Conservation (phyloP, 768 basidiomycete species). For the Lepiota brunneoincarnata region DNA sequence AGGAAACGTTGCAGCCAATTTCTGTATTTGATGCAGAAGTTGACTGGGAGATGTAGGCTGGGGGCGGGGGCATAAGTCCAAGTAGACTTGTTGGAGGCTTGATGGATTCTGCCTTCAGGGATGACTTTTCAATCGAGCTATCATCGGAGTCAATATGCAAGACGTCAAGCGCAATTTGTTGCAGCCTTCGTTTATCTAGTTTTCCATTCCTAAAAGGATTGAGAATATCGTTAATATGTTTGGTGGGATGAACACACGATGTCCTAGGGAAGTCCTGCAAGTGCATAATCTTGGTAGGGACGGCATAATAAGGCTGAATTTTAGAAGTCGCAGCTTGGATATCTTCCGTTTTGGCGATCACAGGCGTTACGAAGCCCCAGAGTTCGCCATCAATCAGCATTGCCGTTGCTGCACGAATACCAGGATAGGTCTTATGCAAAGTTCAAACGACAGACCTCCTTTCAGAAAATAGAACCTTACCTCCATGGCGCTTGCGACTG, state of each 20-base stretch:
- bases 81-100: slow-evolving; percentile 6
- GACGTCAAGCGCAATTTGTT: slow-evolving; percentile 30
- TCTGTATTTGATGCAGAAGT: slow-evolving; percentile 18
- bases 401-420: slow-evolving; percentile 45
- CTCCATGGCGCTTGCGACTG: slow-evolving; percentile 58
- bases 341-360: slow-evolving; percentile 29
- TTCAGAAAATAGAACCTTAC: slow-evolving; percentile 23
- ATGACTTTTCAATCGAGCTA: slow-evolving; percentile 4
- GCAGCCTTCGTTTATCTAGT: slow-evolving; percentile 45
- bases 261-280: slow-evolving; percentile 52
- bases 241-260: slow-evolving; percentile 28
- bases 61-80: slow-evolving; percentile 14
- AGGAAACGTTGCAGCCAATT: slow-evolving; percentile 22
- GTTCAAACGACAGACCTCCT: not conserved
- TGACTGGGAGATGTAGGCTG: slow-evolving; percentile 13
- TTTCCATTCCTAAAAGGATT: slow-evolving; percentile 41
- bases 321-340: slow-evolving; percentile 44
- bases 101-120: slow-evolving; percentile 13
- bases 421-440: slow-evolving; percentile 32
- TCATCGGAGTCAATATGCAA: slow-evolving; percentile 6
- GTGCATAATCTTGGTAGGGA: slow-evolving; percentile 43
- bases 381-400: slow-evolving; percentile 50
- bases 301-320: slow-evolving; percentile 58
- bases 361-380: slow-evolving; percentile 54
- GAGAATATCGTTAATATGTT: not conserved